Base-by-base conservation (phyloP, 2,329 filamentous ascomycete genomes). In the Hypoxylon sp. region DNA sequence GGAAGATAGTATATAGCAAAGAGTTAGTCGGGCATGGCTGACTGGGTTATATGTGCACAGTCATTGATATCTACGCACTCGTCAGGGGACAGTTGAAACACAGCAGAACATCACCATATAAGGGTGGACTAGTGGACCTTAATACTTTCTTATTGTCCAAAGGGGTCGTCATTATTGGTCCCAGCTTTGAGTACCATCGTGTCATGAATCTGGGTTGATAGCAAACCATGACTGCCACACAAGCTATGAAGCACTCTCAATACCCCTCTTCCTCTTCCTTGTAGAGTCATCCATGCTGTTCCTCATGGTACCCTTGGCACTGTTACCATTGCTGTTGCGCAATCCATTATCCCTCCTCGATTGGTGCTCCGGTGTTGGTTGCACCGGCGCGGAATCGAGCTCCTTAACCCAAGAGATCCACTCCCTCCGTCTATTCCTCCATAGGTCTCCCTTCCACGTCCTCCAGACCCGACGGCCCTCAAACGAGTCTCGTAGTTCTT, bases 361-460 rank as follows among this genome's bases (percentile, higher is more conserved):
- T 42, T 67, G 64, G 14, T 65, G 65, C 9, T 61, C 57, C 35
- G 59, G 29, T 19, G 55, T 11, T 8, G 48, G 65, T 56, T 64
- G 66, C 17, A 70, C 72, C n/a, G 67, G 58, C n/a, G 37, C 47
- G 10, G 73, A 71, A 69, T 83, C 81, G 13, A 83, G 80, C 70
- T 87, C 86, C 78, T 86, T 88, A 66, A 84, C 84, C 85, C 86
- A 88, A 2, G 80, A 74, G 68, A 87, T 85, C 87, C 87, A 90
- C 53, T 88, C 87, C 14, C 80, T 77, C 53, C 83, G 78, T 46
- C 84, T 79, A 52, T 83, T 84, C 74, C 83, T 85, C 86, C 86
- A 89, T 76, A 85, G 75, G 67, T 89, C 87, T 11, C 86, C 87
- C 76, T 84, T 85, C 87, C 87, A 89, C 39, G 80, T 81, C 26